These are phyloP conservation scores for Diplosphaera chodatii DNA, from an alignment of 139 green algal species.

Conservation along the genomic window DNA sequence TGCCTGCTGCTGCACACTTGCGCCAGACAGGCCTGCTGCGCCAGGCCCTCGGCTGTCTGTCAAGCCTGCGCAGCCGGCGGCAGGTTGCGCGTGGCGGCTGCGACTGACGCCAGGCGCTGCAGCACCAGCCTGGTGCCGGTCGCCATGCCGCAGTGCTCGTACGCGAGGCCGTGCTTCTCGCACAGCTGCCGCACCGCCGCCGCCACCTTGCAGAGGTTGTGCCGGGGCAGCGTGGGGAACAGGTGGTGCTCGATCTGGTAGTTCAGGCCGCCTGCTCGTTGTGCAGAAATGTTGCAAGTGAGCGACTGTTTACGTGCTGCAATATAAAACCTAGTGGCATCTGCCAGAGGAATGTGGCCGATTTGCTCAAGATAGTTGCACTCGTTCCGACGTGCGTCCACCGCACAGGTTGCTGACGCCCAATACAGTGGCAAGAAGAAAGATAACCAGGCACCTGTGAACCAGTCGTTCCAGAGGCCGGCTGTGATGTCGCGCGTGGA, in stretches of 20 bases:
- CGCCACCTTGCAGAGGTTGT: conserved; percentile 47
- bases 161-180: conserved; percentile 47
- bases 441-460: conserved; percentile 36
- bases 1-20: too few relatives aligned
- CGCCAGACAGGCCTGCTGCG: too few relatives aligned
- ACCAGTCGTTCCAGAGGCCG: conserved; percentile 53
- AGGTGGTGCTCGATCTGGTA: conserved; percentile 80
- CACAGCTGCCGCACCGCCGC: conserved; percentile 35
- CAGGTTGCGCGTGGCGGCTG: neutral
- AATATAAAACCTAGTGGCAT: too few relatives aligned
- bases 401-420: too few relatives aligned
- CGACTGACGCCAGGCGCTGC: conserved; percentile 27
- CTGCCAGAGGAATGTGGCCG: too few relatives aligned
- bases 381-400: too few relatives aligned
- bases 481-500: conserved; percentile 57
- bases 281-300: too few relatives aligned
- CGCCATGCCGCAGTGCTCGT: conserved; percentile 45
- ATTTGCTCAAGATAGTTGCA: too few relatives aligned
- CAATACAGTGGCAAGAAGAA: too few relatives aligned
- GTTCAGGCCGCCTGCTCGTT: conserved; percentile 65
- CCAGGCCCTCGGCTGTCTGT: too few relatives aligned
- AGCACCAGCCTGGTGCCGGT: conserved; percentile 36
- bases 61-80: too few relatives aligned
- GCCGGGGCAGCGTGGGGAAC: conserved; percentile 66
- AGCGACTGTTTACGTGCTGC: too few relatives aligned